Evolutionary conservation across 495 filamentous ascomycete genomes (phyloP), one percentile per base, ranked within the genome.

Genomic region (Penicillium desertorum): DNA sequence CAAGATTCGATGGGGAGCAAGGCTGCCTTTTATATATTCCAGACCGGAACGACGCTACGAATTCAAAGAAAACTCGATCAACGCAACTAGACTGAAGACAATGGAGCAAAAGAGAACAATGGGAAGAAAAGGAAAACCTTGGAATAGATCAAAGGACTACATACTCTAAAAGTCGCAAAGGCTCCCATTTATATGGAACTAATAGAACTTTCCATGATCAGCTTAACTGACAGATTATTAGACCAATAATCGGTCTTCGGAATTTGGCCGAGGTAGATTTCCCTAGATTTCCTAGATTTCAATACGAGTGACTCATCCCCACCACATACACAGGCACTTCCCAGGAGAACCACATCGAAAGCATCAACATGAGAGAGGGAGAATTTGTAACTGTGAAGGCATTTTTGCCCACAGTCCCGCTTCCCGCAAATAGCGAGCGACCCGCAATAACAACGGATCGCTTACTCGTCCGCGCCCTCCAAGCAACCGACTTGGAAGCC

Each of bases 401-500:
- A n/a, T 44, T 36, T 5, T 50, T 61, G 32, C 59, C 59, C 7
- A 53, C 54, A n/a, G 22, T 56, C 14, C 59, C 59, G 11, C 59
- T 61, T 19, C 59, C 59, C 3, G 2, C 41, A 32, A 57, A 49
- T n/a, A 34, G 22, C 30, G 43, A 50, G 27, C 54, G 54, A 4
- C 29, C 59, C 9, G 23, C 49, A 23, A 65, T 82, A 23, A 58
- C 36, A 14, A 81, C 79, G 8, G 67, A 73, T 19, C 76, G 79
- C 7, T 67, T 83, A 9, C 54, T 79, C 49, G 50, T 82, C 29
- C 78, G 79, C 3, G 64, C 74, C 1, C 62, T 71, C 16, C 39
- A 39, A 17, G 23, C 65, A n/a, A 61, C 66, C n/a, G 78, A 83
- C 54, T 46, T 76, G 5, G 57, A 67, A 3, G 73, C 50, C 7